A percentile compares a stretch with the other conserved stretches of the same genome.
Evolutionary conservation across 805 yeast species (phyloP).

Genomic region (Ogataea populi-albae): DNA sequence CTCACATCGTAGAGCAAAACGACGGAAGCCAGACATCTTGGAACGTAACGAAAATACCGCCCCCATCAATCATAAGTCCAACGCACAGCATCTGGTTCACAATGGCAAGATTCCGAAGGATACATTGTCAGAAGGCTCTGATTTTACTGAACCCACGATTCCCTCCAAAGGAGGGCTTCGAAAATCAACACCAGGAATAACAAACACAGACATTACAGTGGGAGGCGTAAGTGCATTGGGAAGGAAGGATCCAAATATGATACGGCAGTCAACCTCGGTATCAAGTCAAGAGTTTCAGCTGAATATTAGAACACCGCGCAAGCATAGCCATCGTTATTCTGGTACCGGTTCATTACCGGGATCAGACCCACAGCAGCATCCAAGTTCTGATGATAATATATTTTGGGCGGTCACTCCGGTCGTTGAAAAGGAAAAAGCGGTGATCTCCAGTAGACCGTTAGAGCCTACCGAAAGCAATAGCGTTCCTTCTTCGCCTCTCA

Average conservation of each 20-base stretch:
- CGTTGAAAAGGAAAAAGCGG: constrained; percentile 13
- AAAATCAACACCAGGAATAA: constrained; percentile 2
- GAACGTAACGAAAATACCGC: constrained; percentile 5
- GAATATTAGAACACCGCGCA: constrained; percentile 23
- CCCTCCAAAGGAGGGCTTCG: constrained; percentile 6
- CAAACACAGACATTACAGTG: constrained; percentile 3
- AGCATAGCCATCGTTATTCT: constrained; percentile 1
- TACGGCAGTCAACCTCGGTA: constrained; percentile 6
- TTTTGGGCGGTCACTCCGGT: constrained; percentile 44
- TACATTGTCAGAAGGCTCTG: constrained; percentile 2
- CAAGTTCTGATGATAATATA: constrained; percentile 35
- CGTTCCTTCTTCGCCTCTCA: constrained; percentile 45
- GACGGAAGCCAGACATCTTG: constrained; percentile 4
- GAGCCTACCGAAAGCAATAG: constrained; percentile 16
- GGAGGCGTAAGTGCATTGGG: constrained; percentile 4
- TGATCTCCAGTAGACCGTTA: constrained; percentile 13
- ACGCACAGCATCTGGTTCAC: too few species aligned
- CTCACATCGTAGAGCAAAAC: constrained; percentile 1
- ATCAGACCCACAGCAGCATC: constrained; percentile 17
- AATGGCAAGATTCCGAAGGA: neutral
- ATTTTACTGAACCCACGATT: constrained; percentile 12
- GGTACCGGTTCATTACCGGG: constrained; percentile 8
- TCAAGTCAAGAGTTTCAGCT: constrained; percentile 18
- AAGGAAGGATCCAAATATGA: constrained; percentile 22
- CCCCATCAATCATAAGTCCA: neutral